phyloP scores from a whole-genome alignment of 164 flowering plant species.

The Liriodendron chinense region DNA sequence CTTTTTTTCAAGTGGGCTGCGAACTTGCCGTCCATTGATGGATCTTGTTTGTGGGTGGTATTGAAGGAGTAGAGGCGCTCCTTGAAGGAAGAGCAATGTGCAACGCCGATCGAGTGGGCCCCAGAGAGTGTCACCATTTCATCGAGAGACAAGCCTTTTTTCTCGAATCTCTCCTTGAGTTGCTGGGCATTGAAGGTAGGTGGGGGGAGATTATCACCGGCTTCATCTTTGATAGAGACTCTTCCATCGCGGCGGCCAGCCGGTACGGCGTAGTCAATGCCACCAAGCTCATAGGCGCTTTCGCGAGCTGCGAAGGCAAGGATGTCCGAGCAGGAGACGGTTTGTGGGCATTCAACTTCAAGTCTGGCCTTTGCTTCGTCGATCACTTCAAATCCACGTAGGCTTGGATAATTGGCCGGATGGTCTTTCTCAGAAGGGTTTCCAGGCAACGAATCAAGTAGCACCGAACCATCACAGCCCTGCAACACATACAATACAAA shows the following conservation, averaged over 20 bases:
- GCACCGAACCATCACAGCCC: conserved; percentile 63
- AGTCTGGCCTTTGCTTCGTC: conserved; percentile 42
- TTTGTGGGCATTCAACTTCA: conserved; percentile 43
- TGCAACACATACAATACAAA: conserved; percentile 8
- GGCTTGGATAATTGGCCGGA: conserved; percentile 36
- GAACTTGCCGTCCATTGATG: conserved; percentile 1
- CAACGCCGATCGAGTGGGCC: conserved; percentile 13
- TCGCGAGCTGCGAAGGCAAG: conserved; percentile 60
- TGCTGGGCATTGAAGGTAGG: conserved; percentile 1
- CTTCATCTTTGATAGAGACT: conserved; percentile 21
- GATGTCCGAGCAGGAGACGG: conserved; percentile 62
- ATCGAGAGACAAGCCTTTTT: conserved; percentile 10
- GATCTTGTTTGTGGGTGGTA: conserved; percentile 11
- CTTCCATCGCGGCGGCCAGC: conserved; percentile 44
- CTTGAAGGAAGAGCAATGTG: conserved; percentile 11
- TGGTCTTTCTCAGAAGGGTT: conserved; percentile 38
- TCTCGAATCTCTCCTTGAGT: conserved; percentile 3
- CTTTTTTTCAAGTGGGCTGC: conserved; percentile 1
- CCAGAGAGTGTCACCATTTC: conserved; percentile 16
- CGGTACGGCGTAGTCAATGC: conserved; percentile 34
- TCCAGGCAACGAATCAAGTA: conserved; percentile 43
- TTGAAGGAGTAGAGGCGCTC: conserved; percentile 14
- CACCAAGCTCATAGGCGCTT: conserved; percentile 28
- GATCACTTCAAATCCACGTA: conserved; percentile 55
- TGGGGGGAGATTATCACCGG: background rate